Base-by-base conservation (phyloP, 2,329 filamentous ascomycete genomes). In the Allantophomopsis cytisporea region DNA sequence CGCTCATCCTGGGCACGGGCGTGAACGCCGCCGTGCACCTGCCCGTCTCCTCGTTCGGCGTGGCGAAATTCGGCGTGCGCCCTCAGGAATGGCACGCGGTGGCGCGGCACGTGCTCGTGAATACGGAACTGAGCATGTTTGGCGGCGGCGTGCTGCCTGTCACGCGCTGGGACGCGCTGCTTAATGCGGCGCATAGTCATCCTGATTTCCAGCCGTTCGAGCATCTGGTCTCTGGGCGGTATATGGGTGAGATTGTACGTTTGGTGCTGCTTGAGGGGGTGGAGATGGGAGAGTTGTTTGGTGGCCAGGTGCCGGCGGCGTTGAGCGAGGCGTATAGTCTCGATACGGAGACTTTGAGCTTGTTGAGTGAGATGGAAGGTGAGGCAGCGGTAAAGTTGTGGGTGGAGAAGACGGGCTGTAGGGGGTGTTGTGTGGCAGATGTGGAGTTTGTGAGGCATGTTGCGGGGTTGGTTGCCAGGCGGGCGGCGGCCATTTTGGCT, bases 111-210 rank as follows among this genome's bases (percentile, higher is more conserved):
- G 73, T 80, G 41, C 71, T 81, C 43, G 68, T 81, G 47, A 81
- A 81, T 54, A 80, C 75, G 1, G 76, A 81, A 54, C 56, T 80
- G 28, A 70, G 75, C 47, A 80, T 81, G 75, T 80, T 79, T 51
- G 76, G 76, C 12, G 60, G 65, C 38, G 68, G 60, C 41, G 65
- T 77, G 37, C 57, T 80, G 18, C 74, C 76, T 6, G 48, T 71
- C 40, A 80, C 76, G 3, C 65, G 64, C 46, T 82, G 76, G 76
- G 77, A 82, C 45, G 53, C 57, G 14, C 52, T 59, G 5, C 58
- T 82, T 12, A 68, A 69, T 35, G 61, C 60, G 2, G 60, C 55
- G 0, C 76, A 77, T 45, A 61, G 68, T 11, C 60, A 63, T 39
- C 75, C 75, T 0, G 66, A 71, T 17, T 78, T 78, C 45, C 75